A percentile compares a stretch with the other conserved stretches of the same genome.
These are phyloP conservation scores for Cladosporium sp. DNA, from an alignment of 2,329 filamentous ascomycete genomes.

Conservation along the genomic window DNA sequence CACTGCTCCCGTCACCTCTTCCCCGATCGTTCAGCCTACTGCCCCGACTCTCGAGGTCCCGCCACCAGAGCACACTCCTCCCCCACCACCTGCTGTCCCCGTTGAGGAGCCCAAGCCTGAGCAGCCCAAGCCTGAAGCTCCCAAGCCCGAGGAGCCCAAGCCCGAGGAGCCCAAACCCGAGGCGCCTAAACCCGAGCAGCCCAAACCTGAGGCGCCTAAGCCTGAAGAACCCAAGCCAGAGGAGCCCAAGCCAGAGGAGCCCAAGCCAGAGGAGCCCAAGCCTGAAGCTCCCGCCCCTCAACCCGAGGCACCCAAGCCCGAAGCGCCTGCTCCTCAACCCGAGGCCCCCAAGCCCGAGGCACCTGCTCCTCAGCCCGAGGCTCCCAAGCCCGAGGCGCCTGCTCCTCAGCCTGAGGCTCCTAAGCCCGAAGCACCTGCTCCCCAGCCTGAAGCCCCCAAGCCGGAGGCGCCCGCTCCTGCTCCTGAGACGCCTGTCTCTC, in stretches of 20 bases:
- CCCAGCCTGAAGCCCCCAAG: no score
- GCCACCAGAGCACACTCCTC: background rate
- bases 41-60: conserved; percentile 1
- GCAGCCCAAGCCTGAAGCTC: background rate
- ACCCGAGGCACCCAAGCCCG: background rate
- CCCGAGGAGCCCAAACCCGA: background rate
- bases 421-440: background rate
- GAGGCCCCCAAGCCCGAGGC: background rate
- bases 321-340: background rate
- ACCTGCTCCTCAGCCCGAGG: background rate
- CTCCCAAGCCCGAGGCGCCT: background rate
- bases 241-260: background rate
- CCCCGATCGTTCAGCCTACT: conserved; percentile 2
- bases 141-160: background rate
- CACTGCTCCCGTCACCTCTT: background rate
- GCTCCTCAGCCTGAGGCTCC: background rate
- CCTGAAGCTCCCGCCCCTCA: background rate
- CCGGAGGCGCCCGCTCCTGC: background rate
- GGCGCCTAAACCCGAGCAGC: background rate
- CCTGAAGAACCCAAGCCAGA: background rate
- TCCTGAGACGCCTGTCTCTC: no score
- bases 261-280: background rate
- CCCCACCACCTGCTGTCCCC: background rate
- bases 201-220: background rate
- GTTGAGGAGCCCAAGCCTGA: background rate